A percentile compares a stretch with the other conserved stretches of the same genome.
Evolutionary conservation across 495 filamentous ascomycete genomes (phyloP).

Genomic region (Penicillium herquei): DNA sequence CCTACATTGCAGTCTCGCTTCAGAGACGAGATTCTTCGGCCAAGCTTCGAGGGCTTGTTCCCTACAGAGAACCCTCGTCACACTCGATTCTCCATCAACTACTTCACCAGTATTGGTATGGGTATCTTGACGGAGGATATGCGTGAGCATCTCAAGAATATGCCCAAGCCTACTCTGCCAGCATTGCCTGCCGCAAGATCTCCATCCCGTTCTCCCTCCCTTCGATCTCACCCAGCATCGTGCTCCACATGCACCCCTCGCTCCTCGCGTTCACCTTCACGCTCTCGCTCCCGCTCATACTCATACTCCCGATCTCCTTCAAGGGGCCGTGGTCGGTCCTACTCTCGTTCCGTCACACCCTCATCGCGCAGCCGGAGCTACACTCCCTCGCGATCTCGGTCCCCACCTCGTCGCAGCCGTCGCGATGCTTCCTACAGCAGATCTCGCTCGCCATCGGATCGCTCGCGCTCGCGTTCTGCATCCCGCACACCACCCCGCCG

Average conservation of each 20-base stretch:
- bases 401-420: not conserved
- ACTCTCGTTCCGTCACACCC: constrained; percentile 37
- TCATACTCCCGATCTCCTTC: constrained; percentile 41
- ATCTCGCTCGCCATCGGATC: constrained; percentile 2
- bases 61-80: constrained; percentile 81
- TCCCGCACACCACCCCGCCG: constrained; percentile 33
- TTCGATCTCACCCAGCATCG: constrained; percentile 48
- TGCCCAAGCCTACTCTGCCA: constrained; percentile 72
- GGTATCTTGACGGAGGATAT: constrained; percentile 92
- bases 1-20: constrained; percentile 71
- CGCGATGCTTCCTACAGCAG: not conserved
- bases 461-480: constrained; percentile 30
- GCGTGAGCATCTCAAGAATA: constrained; percentile 83
- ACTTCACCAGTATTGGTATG: constrained; percentile 97
- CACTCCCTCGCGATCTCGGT: constrained; percentile 9
- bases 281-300: constrained; percentile 40
- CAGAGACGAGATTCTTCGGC: constrained; percentile 72
- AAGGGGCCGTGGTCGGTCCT: constrained; percentile 40
- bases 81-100: constrained; percentile 97
- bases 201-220: constrained; percentile 56
- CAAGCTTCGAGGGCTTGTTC: constrained; percentile 84
- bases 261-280: constrained; percentile 41
- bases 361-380: constrained; percentile 41
- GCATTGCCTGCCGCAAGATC: constrained; percentile 58
- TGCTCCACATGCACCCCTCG: constrained; percentile 41